A percentile compares a stretch with the other conserved stretches of the same genome.
These are phyloP conservation scores for Colletotrichum neosansevieriae DNA, from an alignment of 2,329 filamentous ascomycete genomes.

Conservation along the genomic window DNA sequence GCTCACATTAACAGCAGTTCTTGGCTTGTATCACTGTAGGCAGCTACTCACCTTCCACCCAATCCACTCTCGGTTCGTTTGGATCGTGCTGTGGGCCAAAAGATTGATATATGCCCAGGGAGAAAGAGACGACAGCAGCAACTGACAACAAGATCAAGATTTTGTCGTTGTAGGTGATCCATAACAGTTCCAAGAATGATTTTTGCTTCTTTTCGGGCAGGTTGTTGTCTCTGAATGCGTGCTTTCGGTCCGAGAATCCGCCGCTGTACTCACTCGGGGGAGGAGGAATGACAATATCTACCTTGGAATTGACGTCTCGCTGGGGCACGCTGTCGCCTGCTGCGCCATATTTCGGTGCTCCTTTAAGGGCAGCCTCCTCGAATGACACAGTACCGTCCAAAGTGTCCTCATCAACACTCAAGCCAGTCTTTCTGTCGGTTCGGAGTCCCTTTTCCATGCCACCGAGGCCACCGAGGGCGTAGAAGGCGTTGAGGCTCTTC, in stretches of 20 bases:
- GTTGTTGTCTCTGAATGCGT: constrained; percentile 70
- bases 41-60: constrained; percentile 59
- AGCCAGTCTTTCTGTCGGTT: constrained; percentile 72
- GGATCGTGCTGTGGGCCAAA: constrained; percentile 59
- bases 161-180: constrained; percentile 80
- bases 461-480: constrained; percentile 77
- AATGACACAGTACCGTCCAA: constrained; percentile 76
- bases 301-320: constrained; percentile 41
- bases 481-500: constrained; percentile 80
- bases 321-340: constrained; percentile 49
- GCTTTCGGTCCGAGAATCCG: constrained; percentile 64
- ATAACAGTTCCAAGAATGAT: constrained; percentile 69
- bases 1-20: too few species aligned
- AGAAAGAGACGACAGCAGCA: constrained; percentile 76
- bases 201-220: constrained; percentile 71
- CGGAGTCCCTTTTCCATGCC: constrained; percentile 81
- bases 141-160: constrained; percentile 77
- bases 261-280: constrained; percentile 25
- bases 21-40: too few species aligned
- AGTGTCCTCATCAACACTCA: constrained; percentile 76
- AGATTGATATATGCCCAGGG: constrained; percentile 77
- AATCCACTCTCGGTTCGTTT: constrained; percentile 63
- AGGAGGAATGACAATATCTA: constrained; percentile 31
- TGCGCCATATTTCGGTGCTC: constrained; percentile 50
- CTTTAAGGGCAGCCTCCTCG: constrained; percentile 66